A percentile compares a stretch with the other conserved stretches of the same genome.
Conservation (phyloP, 371 early-diverging fungal species). For the Circinella minor region DNA sequence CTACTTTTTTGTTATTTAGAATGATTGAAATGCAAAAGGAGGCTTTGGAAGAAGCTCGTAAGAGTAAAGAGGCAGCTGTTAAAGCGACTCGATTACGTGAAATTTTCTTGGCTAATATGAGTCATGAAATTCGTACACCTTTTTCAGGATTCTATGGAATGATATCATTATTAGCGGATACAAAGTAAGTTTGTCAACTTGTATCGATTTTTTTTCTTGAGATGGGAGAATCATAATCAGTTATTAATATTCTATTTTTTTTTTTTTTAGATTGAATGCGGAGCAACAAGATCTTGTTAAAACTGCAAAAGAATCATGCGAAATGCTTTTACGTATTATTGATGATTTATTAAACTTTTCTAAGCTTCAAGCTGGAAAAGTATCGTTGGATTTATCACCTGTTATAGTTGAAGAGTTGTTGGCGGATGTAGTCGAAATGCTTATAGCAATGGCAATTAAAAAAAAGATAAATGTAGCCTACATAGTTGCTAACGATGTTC, state of each 20-base stretch:
- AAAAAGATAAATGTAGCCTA: slow-evolving; percentile 55
- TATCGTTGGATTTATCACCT: slow-evolving; percentile 53
- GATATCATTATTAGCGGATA: slow-evolving; percentile 60
- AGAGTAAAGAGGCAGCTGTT: slow-evolving; percentile 49
- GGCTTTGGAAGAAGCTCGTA: slow-evolving; percentile 45
- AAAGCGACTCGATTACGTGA: slow-evolving; percentile 48
- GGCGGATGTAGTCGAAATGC: slow-evolving; percentile 59
- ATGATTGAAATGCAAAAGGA: slow-evolving; percentile 54
- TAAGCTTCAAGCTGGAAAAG: slow-evolving; percentile 67
- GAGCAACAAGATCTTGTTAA: slow-evolving; percentile 65
- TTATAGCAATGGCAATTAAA: slow-evolving; percentile 57
- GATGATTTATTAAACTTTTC: slow-evolving; percentile 71
- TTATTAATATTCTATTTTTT: too few species aligned
- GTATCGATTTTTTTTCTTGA: too few species aligned
- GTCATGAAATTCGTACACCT: slow-evolving; percentile 58
- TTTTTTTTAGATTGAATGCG: slow-evolving; percentile 29
- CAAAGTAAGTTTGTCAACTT: slow-evolving; percentile 17
- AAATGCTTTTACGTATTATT: slow-evolving; percentile 62
- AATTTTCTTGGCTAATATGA: slow-evolving; percentile 67
- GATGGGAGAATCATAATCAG: not conserved
- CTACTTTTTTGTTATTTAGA: slow-evolving; percentile 3
- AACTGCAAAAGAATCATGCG: slow-evolving; percentile 62
- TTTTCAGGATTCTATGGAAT: slow-evolving; percentile 66
- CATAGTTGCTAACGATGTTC: slow-evolving; percentile 39
- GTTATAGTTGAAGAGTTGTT: slow-evolving; percentile 57